Evolutionary conservation across 345 rosid genomes (phyloP).

Genomic region (Boechera stricta): DNA sequence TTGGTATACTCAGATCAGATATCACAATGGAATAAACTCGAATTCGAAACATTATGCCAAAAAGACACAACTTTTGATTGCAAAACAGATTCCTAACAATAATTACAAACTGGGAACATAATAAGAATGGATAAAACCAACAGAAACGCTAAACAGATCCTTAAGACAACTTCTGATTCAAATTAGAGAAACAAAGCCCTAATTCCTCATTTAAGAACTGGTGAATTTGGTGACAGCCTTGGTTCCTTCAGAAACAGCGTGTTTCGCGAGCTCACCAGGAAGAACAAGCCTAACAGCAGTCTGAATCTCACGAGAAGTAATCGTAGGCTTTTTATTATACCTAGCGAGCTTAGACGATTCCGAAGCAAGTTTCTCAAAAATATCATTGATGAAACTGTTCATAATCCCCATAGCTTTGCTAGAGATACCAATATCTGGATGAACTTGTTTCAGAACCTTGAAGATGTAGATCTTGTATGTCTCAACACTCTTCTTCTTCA

Average conservation of each 20-base stretch:
- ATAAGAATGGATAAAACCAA: neutral
- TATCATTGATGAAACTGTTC: slow-evolving; percentile 76
- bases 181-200: neutral
- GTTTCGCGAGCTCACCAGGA: slow-evolving; percentile 77
- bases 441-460: slow-evolving; percentile 65
- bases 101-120: neutral
- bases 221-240: slow-evolving; percentile 79
- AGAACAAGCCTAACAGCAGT: slow-evolving; percentile 76
- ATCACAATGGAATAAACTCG: no score
- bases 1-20: no score
- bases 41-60: slow-evolving; percentile 11
- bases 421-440: slow-evolving; percentile 59
- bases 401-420: slow-evolving; percentile 80
- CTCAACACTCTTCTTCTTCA: slow-evolving; percentile 66
- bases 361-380: slow-evolving; percentile 72
- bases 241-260: slow-evolving; percentile 79
- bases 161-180: neutral
- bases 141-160: neutral
- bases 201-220: slow-evolving; percentile 18
- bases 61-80: neutral
- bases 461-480: slow-evolving; percentile 87
- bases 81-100: neutral
- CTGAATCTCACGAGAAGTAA: slow-evolving; percentile 77
- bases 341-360: slow-evolving; percentile 72
- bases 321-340: slow-evolving; percentile 81